Conservation (phyloP, 2,329 filamentous ascomycete species). For the Apiospora phragmitis region DNA sequence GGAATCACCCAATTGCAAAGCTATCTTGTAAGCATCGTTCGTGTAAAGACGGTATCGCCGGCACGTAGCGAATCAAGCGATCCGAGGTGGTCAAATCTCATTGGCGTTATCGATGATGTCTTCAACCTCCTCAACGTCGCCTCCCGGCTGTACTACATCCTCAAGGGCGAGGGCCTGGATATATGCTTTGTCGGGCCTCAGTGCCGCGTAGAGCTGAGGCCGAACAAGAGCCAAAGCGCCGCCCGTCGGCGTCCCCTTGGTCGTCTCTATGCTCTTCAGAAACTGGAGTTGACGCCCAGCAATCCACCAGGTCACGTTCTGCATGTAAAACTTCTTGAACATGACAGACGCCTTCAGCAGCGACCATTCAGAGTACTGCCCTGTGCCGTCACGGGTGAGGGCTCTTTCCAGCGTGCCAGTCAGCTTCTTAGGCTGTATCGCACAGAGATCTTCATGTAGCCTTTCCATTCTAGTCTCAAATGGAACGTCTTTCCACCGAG, state of each 20-base stretch:
- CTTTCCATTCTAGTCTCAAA: not conserved
- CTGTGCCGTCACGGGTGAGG: not conserved
- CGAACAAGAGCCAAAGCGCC: not conserved
- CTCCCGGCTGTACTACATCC: not conserved
- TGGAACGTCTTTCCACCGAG: not conserved
- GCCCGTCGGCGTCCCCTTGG: not conserved
- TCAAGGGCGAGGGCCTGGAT: not conserved
- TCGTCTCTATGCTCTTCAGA: not conserved
- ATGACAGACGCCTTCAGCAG: constrained; percentile 9
- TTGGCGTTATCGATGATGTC: not conserved
- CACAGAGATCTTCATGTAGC: not conserved
- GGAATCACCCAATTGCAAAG: not conserved
- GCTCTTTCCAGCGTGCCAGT: not conserved
- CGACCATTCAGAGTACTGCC: not conserved
- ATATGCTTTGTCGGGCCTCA: constrained; percentile 36
- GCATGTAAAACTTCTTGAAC: constrained; percentile 4
- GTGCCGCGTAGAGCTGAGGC: constrained; percentile 32
- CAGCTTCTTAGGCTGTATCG: not conserved
- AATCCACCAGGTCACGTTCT: not conserved
- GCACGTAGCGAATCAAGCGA: not conserved
- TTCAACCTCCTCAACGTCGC: not conserved
- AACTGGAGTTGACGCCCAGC: constrained; percentile 2
- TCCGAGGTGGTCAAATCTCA: not conserved
- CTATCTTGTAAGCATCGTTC: not conserved
- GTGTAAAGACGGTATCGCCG: not conserved